Percentiles rank a stretch among this genome's conserved stretches.
Conservation (phyloP, 176 grass and related monocot species). For the Triticum turgidum region DNA sequence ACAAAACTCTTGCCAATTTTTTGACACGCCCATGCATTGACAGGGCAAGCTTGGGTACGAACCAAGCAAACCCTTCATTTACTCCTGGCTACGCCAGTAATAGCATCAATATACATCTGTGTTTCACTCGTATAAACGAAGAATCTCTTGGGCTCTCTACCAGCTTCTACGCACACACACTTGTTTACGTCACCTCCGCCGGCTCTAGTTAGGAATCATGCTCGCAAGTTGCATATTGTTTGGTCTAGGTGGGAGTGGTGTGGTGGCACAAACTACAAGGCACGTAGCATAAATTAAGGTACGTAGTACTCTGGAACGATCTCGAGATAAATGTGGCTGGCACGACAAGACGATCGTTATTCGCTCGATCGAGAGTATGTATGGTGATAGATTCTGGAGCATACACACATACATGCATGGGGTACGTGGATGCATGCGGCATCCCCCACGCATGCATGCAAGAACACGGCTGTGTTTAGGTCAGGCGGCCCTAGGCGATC, state of each 20-base stretch:
- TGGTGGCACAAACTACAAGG: neutral
- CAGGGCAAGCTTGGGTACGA: no score
- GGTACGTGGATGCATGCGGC: slow-evolving; percentile 27
- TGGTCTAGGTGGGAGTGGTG: neutral
- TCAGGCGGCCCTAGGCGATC: no score
- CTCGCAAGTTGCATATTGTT: neutral
- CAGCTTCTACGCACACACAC: neutral
- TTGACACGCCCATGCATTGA: no score
- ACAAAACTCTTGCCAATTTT: no score
- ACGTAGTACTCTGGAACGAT: neutral
- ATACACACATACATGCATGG: neutral
- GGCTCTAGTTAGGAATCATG: neutral
- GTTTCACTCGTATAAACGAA: neutral
- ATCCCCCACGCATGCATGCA: neutral
- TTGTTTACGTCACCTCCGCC: neutral
- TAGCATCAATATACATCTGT: no score
- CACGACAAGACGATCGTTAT: no score
- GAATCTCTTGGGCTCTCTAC: neutral
- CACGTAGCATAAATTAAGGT: neutral
- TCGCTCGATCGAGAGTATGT: no score
- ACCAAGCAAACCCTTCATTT: no score
- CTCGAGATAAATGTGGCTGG: no score
- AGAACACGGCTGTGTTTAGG: neutral
- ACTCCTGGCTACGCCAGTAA: no score
- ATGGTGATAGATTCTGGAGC: neutral